Percentiles rank a stretch among this genome's conserved stretches.
Evolutionary conservation across 2,329 filamentous ascomycete genomes (phyloP).

Genomic region (Cladosporium sp.): DNA sequence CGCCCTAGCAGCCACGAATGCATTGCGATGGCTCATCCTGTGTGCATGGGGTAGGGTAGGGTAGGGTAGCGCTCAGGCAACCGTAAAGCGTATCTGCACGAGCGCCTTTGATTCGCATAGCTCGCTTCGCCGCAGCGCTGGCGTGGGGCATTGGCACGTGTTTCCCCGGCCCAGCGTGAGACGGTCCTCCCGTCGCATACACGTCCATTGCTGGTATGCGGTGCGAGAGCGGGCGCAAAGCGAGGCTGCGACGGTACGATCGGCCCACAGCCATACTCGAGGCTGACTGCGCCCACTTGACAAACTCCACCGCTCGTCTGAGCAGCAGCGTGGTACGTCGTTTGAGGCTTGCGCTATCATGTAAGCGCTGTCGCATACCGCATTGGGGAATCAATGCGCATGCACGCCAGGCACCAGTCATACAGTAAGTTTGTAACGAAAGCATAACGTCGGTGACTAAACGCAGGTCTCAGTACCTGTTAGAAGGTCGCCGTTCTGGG

Average conservation of each 20-base stretch:
- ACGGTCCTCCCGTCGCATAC: conserved; percentile 2
- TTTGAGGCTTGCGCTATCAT: neutral
- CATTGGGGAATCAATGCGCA: conserved; percentile 1
- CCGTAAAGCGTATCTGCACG: conserved; percentile 5
- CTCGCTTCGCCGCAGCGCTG: conserved; percentile 5
- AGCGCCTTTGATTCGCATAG: neutral
- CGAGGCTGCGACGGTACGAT: neutral
- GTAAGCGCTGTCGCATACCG: conserved; percentile 5
- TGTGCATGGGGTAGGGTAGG: neutral
- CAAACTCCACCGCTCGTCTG: neutral
- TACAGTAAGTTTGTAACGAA: neutral
- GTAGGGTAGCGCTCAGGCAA: conserved; percentile 3
- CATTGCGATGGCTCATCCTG: conserved; percentile 3
- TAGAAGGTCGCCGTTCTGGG: neutral
- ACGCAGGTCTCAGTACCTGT: neutral
- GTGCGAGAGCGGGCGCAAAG: too few species aligned
- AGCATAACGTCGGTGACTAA: conserved; percentile 5
- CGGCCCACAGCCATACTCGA: conserved; percentile 2
- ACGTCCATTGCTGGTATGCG: neutral
- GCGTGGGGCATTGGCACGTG: conserved; percentile 2
- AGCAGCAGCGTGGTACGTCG: neutral
- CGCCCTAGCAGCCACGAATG: conserved; percentile 1
- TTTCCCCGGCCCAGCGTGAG: neutral
- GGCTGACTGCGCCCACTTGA: conserved; percentile 2
- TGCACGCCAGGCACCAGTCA: conserved; percentile 2